Evolutionary conservation across 495 filamentous ascomycete genomes (phyloP).

Genomic region (Tuber brumale): DNA sequence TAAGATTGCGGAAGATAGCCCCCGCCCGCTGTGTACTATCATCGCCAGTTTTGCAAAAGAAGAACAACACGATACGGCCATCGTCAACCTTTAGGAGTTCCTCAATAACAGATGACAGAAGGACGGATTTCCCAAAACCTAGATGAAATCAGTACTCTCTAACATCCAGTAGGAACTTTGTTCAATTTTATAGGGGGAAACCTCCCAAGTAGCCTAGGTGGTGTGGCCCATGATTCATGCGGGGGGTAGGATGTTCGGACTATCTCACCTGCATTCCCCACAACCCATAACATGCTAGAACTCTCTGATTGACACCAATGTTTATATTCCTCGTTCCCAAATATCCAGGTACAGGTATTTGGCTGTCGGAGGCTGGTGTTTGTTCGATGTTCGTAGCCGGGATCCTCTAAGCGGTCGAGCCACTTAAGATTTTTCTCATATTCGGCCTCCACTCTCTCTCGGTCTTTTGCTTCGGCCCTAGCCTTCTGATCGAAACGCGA

Average conservation of each 20-base stretch:
- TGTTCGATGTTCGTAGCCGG: conserved; percentile 11
- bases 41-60: conserved; percentile 23
- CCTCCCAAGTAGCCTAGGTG: not conserved
- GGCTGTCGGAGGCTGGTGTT: conserved; percentile 15
- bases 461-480: conserved; percentile 1
- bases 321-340: conserved; percentile 12
- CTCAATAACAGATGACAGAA: conserved; percentile 15
- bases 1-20: conserved; percentile 15
- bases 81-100: not conserved
- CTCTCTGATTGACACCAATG: conserved; percentile 3
- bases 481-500: not conserved
- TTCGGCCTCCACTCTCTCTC: conserved; percentile 13
- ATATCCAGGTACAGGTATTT: conserved; percentile 19
- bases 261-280: conserved; percentile 16
- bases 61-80: conserved; percentile 14
- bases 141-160: not conserved
- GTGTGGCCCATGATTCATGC: not conserved
- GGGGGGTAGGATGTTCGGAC: not conserved
- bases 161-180: not conserved
- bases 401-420: conserved; percentile 15
- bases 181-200: not conserved
- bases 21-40: conserved; percentile 19
- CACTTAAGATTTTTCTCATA: conserved; percentile 19
- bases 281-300: conserved; percentile 17
- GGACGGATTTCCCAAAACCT: conserved; percentile 24